Evolutionary conservation across 1,284 basidiomycete species (phyloP).

Genomic region (Austroboletus niveus): DNA sequence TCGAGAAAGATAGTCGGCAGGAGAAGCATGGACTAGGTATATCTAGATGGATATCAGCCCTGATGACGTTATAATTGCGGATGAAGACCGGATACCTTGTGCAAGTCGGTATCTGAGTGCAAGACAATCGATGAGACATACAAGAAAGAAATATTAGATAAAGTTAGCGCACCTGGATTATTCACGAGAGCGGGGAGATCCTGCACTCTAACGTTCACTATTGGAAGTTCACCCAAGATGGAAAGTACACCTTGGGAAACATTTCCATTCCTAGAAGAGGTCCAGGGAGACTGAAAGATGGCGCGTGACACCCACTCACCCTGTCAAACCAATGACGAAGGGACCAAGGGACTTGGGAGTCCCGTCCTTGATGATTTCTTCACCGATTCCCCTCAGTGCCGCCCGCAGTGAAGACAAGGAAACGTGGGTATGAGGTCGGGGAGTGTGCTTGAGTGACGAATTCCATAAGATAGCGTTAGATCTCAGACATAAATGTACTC

Average conservation of each 20-base stretch:
- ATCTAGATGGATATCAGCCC: constrained; percentile 45
- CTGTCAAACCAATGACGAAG: constrained; percentile 80
- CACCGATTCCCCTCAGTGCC: constrained; percentile 60
- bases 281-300: background rate
- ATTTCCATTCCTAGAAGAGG: constrained; percentile 60
- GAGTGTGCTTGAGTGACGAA: constrained; percentile 52
- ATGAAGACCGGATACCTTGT: constrained; percentile 37
- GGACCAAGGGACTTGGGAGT: constrained; percentile 69
- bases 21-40: constrained; percentile 75
- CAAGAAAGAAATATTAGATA: background rate
- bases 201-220: constrained; percentile 53
- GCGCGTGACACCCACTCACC: constrained; percentile 42
- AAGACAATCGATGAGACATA: background rate
- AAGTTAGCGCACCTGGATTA: constrained; percentile 42
- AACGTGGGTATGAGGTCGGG: constrained; percentile 74
- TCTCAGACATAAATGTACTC: constrained; percentile 22
- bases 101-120: constrained; percentile 49
- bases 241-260: constrained; percentile 75
- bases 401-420: constrained; percentile 58
- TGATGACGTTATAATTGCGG: too few relatives aligned
- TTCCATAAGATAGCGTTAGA: background rate
- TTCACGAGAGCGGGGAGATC: constrained; percentile 57
- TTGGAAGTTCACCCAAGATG: constrained; percentile 70
- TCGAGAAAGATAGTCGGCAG: constrained; percentile 66
- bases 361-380: constrained; percentile 54